Percentiles rank a stretch among this genome's conserved stretches.
phyloP scores from a whole-genome alignment of 805 yeast species.

The Barnettozyma californica region DNA sequence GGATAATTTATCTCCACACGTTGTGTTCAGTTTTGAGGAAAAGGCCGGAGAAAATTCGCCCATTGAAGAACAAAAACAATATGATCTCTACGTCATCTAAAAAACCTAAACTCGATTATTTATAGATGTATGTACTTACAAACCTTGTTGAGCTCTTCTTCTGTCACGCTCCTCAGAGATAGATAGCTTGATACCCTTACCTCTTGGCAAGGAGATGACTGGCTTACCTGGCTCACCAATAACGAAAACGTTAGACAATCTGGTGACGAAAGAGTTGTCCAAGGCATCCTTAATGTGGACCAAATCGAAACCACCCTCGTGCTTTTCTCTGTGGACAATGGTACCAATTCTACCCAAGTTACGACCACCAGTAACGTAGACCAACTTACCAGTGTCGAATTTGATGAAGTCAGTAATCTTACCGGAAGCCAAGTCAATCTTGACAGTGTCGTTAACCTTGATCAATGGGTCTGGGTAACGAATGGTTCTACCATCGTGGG shows the following conservation, averaged over 20 bases:
- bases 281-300: constrained; percentile 94
- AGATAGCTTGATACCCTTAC: constrained; percentile 95
- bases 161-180: constrained; percentile 98
- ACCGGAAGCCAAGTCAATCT: constrained; percentile 94
- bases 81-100: background rate
- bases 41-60: background rate
- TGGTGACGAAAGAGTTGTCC: constrained; percentile 93
- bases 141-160: constrained; percentile 71
- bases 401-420: constrained; percentile 85
- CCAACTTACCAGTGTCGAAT: constrained; percentile 89
- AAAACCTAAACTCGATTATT: constrained; percentile 7
- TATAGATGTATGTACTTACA: constrained; percentile 14
- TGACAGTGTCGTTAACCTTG: constrained; percentile 97
- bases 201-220: constrained; percentile 93
- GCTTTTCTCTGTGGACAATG: constrained; percentile 93
- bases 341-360: constrained; percentile 98
- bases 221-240: constrained; percentile 96
- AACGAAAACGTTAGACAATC: constrained; percentile 88
- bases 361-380: constrained; percentile 96
- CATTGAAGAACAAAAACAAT: too few species aligned
- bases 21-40: background rate
- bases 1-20: background rate
- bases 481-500: constrained; percentile 99
- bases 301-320: constrained; percentile 97
- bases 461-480: constrained; percentile 98